Conservation (phyloP, 2,329 filamentous ascomycete species). For the Nothophoma quercina region DNA sequence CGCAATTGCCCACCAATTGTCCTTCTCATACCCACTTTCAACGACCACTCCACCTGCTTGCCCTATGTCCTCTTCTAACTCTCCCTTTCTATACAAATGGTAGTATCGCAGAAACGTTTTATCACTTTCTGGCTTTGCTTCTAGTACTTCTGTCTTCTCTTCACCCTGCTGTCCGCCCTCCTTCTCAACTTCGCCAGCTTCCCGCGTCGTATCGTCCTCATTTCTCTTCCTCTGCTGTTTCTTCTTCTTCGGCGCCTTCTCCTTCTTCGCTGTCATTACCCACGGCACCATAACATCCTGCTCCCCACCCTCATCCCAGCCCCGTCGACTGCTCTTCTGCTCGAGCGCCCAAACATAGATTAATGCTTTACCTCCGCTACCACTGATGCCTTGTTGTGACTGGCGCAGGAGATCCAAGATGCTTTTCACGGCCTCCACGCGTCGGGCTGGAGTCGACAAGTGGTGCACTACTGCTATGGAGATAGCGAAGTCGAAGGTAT, state of each 20-base stretch:
- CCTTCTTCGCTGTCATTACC: slow-evolving; percentile 69
- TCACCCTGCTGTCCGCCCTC: slow-evolving; percentile 22
- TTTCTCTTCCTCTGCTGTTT: slow-evolving; percentile 20
- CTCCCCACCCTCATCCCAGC: slow-evolving; percentile 82
- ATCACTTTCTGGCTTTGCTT: slow-evolving; percentile 39
- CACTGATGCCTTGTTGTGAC: not conserved
- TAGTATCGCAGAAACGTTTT: slow-evolving; percentile 89
- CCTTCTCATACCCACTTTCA: slow-evolving; percentile 89
- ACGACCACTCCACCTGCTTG: slow-evolving; percentile 78
- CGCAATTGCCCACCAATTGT: slow-evolving; percentile 96
- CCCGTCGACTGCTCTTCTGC: slow-evolving; percentile 83
- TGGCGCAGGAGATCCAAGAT: slow-evolving; percentile 71
- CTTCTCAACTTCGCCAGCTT: not conserved
- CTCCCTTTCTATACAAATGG: slow-evolving; percentile 86
- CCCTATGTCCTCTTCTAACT: slow-evolving; percentile 81
- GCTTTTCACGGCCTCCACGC: slow-evolving; percentile 74
- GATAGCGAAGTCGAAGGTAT: slow-evolving; percentile 83
- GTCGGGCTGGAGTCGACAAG: slow-evolving; percentile 77
- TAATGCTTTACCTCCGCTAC: slow-evolving; percentile 68
- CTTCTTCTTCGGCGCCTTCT: slow-evolving; percentile 33
- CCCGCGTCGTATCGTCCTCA: slow-evolving; percentile 7
- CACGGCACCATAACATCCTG: slow-evolving; percentile 97
- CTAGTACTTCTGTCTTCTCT: slow-evolving; percentile 16
- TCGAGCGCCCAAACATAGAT: slow-evolving; percentile 97
- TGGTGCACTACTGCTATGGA: slow-evolving; percentile 96